These are phyloP conservation scores for Coffea canephora DNA, from an alignment of 257 asterid genomes.

Conservation along the genomic window DNA sequence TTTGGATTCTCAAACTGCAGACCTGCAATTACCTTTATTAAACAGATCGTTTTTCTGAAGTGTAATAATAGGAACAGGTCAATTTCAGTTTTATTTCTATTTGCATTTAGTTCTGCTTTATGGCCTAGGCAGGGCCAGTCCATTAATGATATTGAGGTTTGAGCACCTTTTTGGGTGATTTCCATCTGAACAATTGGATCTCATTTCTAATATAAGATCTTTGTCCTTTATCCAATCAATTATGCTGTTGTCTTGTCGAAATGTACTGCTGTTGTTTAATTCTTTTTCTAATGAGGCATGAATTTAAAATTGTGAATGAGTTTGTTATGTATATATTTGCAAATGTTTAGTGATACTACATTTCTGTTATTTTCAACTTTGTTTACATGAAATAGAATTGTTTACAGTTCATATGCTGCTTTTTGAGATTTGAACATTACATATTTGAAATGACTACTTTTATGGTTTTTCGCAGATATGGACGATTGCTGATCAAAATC, in stretches of 20 bases:
- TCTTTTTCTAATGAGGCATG: not conserved
- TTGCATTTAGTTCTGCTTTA: not conserved
- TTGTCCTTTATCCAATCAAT: not conserved
- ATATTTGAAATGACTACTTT: conserved; percentile 11
- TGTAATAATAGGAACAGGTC: not conserved
- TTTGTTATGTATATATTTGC: not conserved
- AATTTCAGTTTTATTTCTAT: not conserved
- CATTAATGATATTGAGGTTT: not conserved
- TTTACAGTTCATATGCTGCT: not conserved
- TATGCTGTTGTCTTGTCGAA: not conserved
- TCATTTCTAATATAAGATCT: not conserved
- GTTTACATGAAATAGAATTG: not conserved
- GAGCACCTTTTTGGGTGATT: not conserved
- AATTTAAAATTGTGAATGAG: not conserved
- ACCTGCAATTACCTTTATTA: not conserved
- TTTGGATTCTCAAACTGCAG: conserved; percentile 1
- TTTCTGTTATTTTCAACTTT: not conserved
- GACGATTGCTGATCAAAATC: conserved; percentile 77
- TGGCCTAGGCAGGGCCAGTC: not conserved
- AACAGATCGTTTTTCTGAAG: not conserved
- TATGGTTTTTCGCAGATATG: conserved; percentile 62
- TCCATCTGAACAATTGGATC: not conserved
- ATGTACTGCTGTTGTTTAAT: not conserved
- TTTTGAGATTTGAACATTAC: not conserved
- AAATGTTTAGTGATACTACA: not conserved